Percentiles rank a stretch among this genome's conserved stretches.
Evolutionary conservation across 2,329 filamentous ascomycete species (phyloP).

Genomic region (Trichoderma lentiforme): DNA sequence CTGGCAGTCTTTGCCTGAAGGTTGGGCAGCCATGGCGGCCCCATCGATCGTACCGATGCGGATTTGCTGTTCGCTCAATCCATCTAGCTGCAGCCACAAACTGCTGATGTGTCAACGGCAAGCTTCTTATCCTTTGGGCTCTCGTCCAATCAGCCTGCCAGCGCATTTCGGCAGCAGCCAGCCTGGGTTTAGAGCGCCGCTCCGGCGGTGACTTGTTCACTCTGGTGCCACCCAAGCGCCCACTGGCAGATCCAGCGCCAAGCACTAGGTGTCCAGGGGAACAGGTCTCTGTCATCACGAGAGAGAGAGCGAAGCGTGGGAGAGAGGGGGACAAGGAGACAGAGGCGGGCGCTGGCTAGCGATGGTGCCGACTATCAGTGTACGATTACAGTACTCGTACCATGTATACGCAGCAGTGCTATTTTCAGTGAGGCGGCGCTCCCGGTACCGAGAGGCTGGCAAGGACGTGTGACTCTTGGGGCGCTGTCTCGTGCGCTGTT

Average conservation of each 20-base stretch:
- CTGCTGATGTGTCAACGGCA: slow-evolving; percentile 17
- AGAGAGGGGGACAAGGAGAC: background rate
- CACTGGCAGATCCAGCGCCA: slow-evolving; percentile 13
- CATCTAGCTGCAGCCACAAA: slow-evolving; percentile 11
- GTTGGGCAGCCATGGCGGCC: slow-evolving; percentile 14
- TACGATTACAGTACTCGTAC: background rate
- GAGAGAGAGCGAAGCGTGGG: background rate
- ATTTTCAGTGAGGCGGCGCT: slow-evolving; percentile 17
- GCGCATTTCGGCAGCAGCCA: slow-evolving; percentile 12
- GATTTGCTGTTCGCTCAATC: slow-evolving; percentile 9
- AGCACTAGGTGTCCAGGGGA: background rate
- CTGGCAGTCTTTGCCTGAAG: background rate
- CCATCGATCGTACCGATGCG: slow-evolving; percentile 13
- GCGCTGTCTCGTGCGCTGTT: slow-evolving; percentile 5
- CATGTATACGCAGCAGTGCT: background rate
- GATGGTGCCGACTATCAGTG: background rate
- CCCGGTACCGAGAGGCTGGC: slow-evolving; percentile 6
- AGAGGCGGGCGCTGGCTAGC: background rate
- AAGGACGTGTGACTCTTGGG: background rate
- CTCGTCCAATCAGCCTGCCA: slow-evolving; percentile 17
- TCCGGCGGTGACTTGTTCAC: slow-evolving; percentile 19
- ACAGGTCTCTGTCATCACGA: slow-evolving; percentile 9
- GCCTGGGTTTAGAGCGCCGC: slow-evolving; percentile 12
- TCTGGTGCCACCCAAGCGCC: slow-evolving; percentile 5
- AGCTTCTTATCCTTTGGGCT: slow-evolving; percentile 12